Conservation (phyloP, 805 yeast species). For the Ogataea philodendri region DNA sequence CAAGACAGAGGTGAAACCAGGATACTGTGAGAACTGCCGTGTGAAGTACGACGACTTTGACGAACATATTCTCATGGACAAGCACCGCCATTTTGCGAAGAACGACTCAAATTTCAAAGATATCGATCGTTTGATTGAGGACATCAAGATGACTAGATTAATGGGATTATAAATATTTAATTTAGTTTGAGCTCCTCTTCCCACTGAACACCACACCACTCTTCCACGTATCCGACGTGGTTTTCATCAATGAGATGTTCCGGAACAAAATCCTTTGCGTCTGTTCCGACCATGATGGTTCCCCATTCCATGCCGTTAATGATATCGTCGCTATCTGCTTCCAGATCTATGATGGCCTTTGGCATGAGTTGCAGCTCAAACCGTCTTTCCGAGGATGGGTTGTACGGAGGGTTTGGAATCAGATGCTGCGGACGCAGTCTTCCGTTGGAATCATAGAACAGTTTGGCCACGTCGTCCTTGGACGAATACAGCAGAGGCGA, state of each 20-base stretch:
- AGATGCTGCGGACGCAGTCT: slow-evolving; percentile 26
- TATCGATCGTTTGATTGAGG: slow-evolving; percentile 68
- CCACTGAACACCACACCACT: slow-evolving; percentile 32
- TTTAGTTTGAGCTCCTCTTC: slow-evolving; percentile 23
- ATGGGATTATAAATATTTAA: slow-evolving; percentile 21
- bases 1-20: slow-evolving; percentile 43
- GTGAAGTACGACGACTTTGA: slow-evolving; percentile 77
- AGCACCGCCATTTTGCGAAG: slow-evolving; percentile 77
- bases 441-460: slow-evolving; percentile 34
- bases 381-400: slow-evolving; percentile 57
- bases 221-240: slow-evolving; percentile 53
- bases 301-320: slow-evolving; percentile 97
- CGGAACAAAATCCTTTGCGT: slow-evolving; percentile 61
- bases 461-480: slow-evolving; percentile 51
- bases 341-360: slow-evolving; percentile 80
- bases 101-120: slow-evolving; percentile 69
- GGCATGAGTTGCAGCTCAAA: slow-evolving; percentile 96
- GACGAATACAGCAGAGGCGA: slow-evolving; percentile 72
- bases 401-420: slow-evolving; percentile 59
- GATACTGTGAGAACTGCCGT: slow-evolving; percentile 93
- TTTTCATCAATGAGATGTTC: slow-evolving; percentile 46
- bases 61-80: slow-evolving; percentile 65
- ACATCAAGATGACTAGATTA: slow-evolving; percentile 32
- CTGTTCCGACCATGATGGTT: slow-evolving; percentile 76
- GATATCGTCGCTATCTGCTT: slow-evolving; percentile 44